Evolutionary conservation across 1,139 yeast genomes (phyloP).

Genomic region (Lodderomyces margitis): DNA sequence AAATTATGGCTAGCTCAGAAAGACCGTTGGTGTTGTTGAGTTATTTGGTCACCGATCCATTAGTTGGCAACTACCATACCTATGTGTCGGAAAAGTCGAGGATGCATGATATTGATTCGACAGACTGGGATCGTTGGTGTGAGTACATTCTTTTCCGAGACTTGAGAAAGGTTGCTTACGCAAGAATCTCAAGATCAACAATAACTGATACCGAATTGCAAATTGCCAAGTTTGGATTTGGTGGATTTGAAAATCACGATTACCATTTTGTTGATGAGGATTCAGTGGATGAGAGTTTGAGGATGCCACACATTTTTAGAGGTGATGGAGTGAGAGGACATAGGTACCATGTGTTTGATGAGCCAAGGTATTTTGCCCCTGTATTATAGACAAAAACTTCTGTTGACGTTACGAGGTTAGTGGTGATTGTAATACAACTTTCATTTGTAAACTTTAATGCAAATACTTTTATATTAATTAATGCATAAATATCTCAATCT

Average conservation of each 20-base stretch:
- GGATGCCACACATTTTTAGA: conserved; percentile 79
- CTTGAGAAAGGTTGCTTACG: conserved; percentile 86
- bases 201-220: conserved; percentile 97
- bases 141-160: conserved; percentile 89
- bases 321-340: conserved; percentile 98
- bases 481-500: conserved; percentile 1
- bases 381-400: too few relatives aligned
- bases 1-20: conserved; percentile 73
- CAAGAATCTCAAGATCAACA: conserved; percentile 88
- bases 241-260: conserved; percentile 37
- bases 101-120: conserved; percentile 89
- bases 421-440: too few relatives aligned
- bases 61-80: conserved; percentile 85
- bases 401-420: too few relatives aligned
- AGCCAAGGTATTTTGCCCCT: conserved; percentile 70
- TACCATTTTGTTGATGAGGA: conserved; percentile 49
- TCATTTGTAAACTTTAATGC: too few relatives aligned
- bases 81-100: conserved; percentile 82
- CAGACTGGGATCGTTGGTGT: conserved; percentile 98
- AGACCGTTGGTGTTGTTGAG: conserved; percentile 83
- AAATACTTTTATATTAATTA: neutral
- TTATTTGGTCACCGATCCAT: conserved; percentile 85
- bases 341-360: conserved; percentile 89
- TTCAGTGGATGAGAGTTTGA: conserved; percentile 57
- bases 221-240: conserved; percentile 82